These are phyloP conservation scores for Calonectria ilicicola DNA, from an alignment of 2,329 filamentous ascomycete species.

Conservation along the genomic window DNA sequence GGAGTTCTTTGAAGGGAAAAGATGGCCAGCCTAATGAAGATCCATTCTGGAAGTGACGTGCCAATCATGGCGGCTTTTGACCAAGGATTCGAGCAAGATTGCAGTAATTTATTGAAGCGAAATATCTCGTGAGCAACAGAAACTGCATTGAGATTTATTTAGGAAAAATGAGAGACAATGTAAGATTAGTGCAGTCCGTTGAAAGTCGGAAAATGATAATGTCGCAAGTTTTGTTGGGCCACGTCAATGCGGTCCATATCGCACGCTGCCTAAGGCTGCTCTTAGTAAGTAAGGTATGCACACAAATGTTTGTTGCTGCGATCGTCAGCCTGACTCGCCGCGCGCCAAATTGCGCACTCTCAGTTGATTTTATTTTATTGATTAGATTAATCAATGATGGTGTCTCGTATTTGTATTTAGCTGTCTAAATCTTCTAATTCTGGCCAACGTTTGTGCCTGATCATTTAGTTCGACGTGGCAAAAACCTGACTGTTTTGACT, in stretches of 20 bases:
- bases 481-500: no score
- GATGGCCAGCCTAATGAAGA: slow-evolving; percentile 60
- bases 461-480: no score
- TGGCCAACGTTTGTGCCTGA: no score
- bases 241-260: background rate
- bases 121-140: background rate
- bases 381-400: background rate
- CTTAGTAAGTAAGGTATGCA: background rate
- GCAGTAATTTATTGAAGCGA: background rate
- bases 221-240: background rate
- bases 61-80: slow-evolving; percentile 49
- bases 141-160: background rate
- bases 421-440: no score
- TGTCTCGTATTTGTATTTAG: no score
- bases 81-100: slow-evolving; percentile 4
- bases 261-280: background rate
- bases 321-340: background rate
- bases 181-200: background rate
- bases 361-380: background rate
- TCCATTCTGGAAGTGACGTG: slow-evolving; percentile 52
- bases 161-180: background rate
- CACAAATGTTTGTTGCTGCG: background rate
- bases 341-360: background rate
- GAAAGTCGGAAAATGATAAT: background rate
- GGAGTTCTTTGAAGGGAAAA: slow-evolving; percentile 58